Evolutionary conservation across 805 yeast species (phyloP).

Genomic region (Cyberlindnera maclurae): DNA sequence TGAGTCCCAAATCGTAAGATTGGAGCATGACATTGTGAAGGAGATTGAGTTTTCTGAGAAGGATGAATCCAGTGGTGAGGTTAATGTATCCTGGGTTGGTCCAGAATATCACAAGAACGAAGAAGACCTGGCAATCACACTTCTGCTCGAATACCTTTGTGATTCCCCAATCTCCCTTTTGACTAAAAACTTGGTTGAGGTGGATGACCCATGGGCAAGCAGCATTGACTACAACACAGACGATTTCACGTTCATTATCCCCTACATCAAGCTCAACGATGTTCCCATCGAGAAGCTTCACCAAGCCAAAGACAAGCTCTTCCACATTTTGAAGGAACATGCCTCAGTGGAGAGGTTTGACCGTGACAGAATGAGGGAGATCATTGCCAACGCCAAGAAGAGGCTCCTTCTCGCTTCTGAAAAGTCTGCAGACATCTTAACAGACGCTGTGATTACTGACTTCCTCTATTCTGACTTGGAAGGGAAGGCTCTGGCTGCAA

Average conservation of each 20-base stretch:
- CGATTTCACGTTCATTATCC: constrained; percentile 58
- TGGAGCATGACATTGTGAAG: constrained; percentile 32
- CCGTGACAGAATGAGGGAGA: constrained; percentile 55
- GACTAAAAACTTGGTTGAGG: constrained; percentile 65
- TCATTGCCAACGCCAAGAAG: constrained; percentile 57
- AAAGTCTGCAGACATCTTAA: constrained; percentile 51
- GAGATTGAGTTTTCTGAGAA: constrained; percentile 78
- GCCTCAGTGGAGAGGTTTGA: constrained; percentile 47
- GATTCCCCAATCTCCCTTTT: constrained; percentile 73
- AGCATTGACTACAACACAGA: constrained; percentile 65
- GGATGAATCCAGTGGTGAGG: constrained; percentile 79
- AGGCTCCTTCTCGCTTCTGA: constrained; percentile 57
- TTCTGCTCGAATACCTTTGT: constrained; percentile 67
- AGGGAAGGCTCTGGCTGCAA: constrained; percentile 49
- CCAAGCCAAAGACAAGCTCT: constrained; percentile 44
- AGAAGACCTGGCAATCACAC: constrained; percentile 60
- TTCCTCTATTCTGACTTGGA: constrained; percentile 70
- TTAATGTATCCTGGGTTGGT: constrained; percentile 74
- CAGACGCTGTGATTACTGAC: constrained; percentile 65
- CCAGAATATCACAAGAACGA: constrained; percentile 50
- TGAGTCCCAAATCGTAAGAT: constrained; percentile 33
- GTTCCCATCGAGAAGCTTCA: constrained; percentile 64
- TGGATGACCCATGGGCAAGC: constrained; percentile 75
- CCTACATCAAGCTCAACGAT: constrained; percentile 52
- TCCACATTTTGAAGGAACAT: constrained; percentile 48